Evolutionary conservation across 2,329 filamentous ascomycete genomes (phyloP).

Genomic region (Hymenotorrendiella dingleyae): DNA sequence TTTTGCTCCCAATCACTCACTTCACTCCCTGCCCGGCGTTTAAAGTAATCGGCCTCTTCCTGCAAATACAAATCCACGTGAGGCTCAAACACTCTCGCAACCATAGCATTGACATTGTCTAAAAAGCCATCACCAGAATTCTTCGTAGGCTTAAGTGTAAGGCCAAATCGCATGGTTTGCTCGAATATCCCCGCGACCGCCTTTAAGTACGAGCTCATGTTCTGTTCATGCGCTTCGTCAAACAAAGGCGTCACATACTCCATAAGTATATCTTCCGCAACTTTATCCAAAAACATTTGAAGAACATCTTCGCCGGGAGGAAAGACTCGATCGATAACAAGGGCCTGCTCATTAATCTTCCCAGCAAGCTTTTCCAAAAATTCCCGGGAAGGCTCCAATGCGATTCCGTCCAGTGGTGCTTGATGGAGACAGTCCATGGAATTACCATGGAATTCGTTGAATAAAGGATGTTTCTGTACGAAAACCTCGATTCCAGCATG

Average conservation of each 20-base stretch:
- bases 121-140: slow-evolving; percentile 54
- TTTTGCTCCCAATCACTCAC: slow-evolving; percentile 88
- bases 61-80: slow-evolving; percentile 91
- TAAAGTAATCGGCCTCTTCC: slow-evolving; percentile 86
- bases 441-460: slow-evolving; percentile 67
- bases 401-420: slow-evolving; percentile 58
- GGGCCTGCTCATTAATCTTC: slow-evolving; percentile 77
- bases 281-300: slow-evolving; percentile 71
- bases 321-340: slow-evolving; percentile 78
- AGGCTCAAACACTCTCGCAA: slow-evolving; percentile 75
- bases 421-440: slow-evolving; percentile 77
- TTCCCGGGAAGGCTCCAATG: slow-evolving; percentile 69
- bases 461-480: slow-evolving; percentile 80
- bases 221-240: slow-evolving; percentile 76
- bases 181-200: slow-evolving; percentile 84
- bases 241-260: slow-evolving; percentile 83
- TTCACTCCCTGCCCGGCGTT: slow-evolving; percentile 65
- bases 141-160: slow-evolving; percentile 62
- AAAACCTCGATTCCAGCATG: slow-evolving; percentile 75
- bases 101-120: slow-evolving; percentile 59
- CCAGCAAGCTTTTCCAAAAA: slow-evolving; percentile 73
- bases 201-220: slow-evolving; percentile 72
- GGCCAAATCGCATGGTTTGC: slow-evolving; percentile 73
- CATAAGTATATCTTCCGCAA: slow-evolving; percentile 74
- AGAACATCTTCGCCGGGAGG: slow-evolving; percentile 64